These are phyloP conservation scores for Kodamaea sp. DNA, from an alignment of 1,139 yeast genomes.

Conservation along the genomic window DNA sequence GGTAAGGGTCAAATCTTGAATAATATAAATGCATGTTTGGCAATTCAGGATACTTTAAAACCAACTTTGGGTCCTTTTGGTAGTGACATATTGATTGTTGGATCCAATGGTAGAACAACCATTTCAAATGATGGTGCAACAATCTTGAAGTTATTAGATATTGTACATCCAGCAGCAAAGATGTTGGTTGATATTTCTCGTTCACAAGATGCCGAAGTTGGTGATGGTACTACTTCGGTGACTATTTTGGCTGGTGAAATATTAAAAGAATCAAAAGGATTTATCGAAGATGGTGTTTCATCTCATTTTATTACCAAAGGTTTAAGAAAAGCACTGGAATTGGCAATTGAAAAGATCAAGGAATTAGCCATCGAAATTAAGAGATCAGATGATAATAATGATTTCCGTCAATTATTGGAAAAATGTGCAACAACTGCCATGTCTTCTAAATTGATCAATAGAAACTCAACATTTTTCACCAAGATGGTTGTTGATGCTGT, in stretches of 20 bases:
- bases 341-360: slow-evolving; percentile 69
- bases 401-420: slow-evolving; percentile 73
- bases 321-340: slow-evolving; percentile 72
- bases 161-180: slow-evolving; percentile 97
- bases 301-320: slow-evolving; percentile 88
- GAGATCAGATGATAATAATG: slow-evolving; percentile 38
- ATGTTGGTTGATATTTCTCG: slow-evolving; percentile 92
- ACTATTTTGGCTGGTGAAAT: slow-evolving; percentile 93
- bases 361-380: slow-evolving; percentile 74
- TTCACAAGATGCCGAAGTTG: slow-evolving; percentile 98
- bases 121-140: slow-evolving; percentile 99
- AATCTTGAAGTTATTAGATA: slow-evolving; percentile 83
- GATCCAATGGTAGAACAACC: slow-evolving; percentile 80
- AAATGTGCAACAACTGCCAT: slow-evolving; percentile 96
- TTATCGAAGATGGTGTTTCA: slow-evolving; percentile 94
- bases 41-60: slow-evolving; percentile 91
- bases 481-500: slow-evolving; percentile 98
- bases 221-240: slow-evolving; percentile 98
- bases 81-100: slow-evolving; percentile 86
- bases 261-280: slow-evolving; percentile 81
- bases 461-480: slow-evolving; percentile 84
- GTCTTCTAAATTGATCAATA: slow-evolving; percentile 90
- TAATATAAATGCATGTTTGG: slow-evolving; percentile 94
- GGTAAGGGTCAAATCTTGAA: slow-evolving; percentile 94
- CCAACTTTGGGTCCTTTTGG: slow-evolving; percentile 98